phyloP scores from a whole-genome alignment of 2,329 filamentous ascomycete genomes.

The Hymenoscyphus fructigenus region DNA sequence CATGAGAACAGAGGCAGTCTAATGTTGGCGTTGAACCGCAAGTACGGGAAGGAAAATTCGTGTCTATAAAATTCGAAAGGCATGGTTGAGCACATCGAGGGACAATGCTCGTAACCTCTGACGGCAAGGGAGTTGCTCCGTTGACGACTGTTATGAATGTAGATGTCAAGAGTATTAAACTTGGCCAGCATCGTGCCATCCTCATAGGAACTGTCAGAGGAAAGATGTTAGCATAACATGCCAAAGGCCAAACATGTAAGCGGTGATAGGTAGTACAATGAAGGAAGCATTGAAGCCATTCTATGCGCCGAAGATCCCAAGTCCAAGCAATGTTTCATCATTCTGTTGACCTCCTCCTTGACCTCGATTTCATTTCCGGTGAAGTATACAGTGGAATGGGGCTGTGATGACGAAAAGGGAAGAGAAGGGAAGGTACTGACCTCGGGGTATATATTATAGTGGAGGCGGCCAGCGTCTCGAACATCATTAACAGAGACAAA shows the following conservation, averaged over 20 bases:
- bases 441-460: slow-evolving; percentile 31
- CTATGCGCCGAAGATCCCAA: slow-evolving; percentile 5
- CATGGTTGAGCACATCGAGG: slow-evolving; percentile 57
- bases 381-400: background rate
- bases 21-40: slow-evolving; percentile 55
- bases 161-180: slow-evolving; percentile 33
- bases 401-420: slow-evolving; percentile 2
- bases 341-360: slow-evolving; percentile 7
- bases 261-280: slow-evolving; percentile 6
- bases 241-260: slow-evolving; percentile 10
- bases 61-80: slow-evolving; percentile 60
- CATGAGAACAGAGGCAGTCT: slow-evolving; percentile 62
- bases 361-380: slow-evolving; percentile 8
- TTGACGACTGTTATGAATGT: slow-evolving; percentile 24
- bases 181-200: slow-evolving; percentile 36
- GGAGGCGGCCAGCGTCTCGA: slow-evolving; percentile 37
- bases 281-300: slow-evolving; percentile 6
- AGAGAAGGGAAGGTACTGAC: slow-evolving; percentile 27
- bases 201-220: slow-evolving; percentile 26
- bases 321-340: slow-evolving; percentile 16
- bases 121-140: slow-evolving; percentile 25
- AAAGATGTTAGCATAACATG: slow-evolving; percentile 24
- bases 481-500: slow-evolving; percentile 34
- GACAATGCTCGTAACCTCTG: slow-evolving; percentile 34
- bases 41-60: slow-evolving; percentile 52